These are phyloP conservation scores for Backusella tuberculispora DNA, from an alignment of 192 early-diverging fungal genomes.

Conservation along the genomic window DNA sequence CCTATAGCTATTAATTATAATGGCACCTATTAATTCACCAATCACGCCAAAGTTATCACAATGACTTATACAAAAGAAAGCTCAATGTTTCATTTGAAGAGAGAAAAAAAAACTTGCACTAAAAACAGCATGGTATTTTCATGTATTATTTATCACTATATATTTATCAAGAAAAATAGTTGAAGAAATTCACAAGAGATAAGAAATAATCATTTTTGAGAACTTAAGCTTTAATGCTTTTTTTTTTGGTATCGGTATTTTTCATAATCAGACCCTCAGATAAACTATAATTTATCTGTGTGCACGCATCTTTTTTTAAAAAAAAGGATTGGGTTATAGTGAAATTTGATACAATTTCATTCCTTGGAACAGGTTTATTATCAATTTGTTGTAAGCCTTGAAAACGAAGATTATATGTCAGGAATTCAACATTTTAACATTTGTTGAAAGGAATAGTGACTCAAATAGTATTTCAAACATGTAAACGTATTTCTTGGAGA, in stretches of 20 bases:
- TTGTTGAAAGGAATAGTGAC: background rate
- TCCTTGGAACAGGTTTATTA: background rate
- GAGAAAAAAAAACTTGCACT: too few species aligned
- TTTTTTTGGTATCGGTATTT: background rate
- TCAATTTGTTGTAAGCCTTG: background rate
- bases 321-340: background rate
- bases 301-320: background rate
- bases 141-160: too few species aligned
- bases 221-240: too few species aligned
- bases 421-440: background rate
- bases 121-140: too few species aligned
- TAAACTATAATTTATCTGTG: background rate
- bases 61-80: too few species aligned
- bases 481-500: background rate
- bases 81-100: too few species aligned
- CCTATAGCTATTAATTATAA: background rate
- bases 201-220: too few species aligned
- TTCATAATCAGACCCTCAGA: too few species aligned
- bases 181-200: too few species aligned
- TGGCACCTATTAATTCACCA: background rate
- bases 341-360: background rate
- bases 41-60: conserved; percentile 1
- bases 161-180: too few species aligned
- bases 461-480: background rate
- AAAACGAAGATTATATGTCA: background rate